These are phyloP conservation scores for Sporobolomyces roseus DNA, from an alignment of 768 basidiomycete genomes.

Conservation along the genomic window DNA sequence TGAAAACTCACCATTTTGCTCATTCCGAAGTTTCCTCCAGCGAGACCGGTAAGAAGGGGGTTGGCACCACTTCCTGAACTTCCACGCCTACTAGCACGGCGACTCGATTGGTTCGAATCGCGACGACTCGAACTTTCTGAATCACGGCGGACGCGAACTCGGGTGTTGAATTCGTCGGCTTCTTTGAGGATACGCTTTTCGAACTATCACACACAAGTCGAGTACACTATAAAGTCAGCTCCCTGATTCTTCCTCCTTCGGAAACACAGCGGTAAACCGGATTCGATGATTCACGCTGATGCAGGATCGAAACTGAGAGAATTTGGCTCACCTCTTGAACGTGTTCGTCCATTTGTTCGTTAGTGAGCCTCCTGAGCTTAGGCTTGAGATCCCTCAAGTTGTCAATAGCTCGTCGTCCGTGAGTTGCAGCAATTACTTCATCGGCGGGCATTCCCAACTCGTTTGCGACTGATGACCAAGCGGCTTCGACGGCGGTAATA, in stretches of 20 bases:
- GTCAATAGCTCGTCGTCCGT: constrained; percentile 72
- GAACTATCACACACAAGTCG: constrained; percentile 47
- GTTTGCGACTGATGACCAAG: constrained; percentile 67
- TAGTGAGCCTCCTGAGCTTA: constrained; percentile 40
- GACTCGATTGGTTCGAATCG: constrained; percentile 33
- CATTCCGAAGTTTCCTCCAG: constrained; percentile 38
- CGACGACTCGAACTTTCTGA: constrained; percentile 48
- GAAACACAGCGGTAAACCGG: too few relatives aligned
- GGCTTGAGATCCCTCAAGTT: constrained; percentile 57
- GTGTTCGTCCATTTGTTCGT: constrained; percentile 44
- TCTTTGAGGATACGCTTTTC: constrained; percentile 65
- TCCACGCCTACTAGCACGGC: constrained; percentile 30
- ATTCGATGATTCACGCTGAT: too few relatives aligned
- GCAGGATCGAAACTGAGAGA: neutral
- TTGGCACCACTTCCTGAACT: constrained; percentile 28
- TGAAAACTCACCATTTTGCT: constrained; percentile 34
- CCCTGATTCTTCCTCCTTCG: too few relatives aligned
- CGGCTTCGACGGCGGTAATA: constrained; percentile 64
- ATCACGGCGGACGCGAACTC: constrained; percentile 52
- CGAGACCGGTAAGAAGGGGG: constrained; percentile 36
- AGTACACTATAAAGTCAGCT: too few relatives aligned
- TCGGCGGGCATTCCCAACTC: constrained; percentile 67
- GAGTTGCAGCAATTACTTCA: constrained; percentile 68
- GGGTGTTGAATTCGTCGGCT: constrained; percentile 59
- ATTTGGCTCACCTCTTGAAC: constrained; percentile 39